These are phyloP conservation scores for Saturnispora serradocipensis DNA, from an alignment of 805 yeast genomes.

Conservation along the genomic window DNA sequence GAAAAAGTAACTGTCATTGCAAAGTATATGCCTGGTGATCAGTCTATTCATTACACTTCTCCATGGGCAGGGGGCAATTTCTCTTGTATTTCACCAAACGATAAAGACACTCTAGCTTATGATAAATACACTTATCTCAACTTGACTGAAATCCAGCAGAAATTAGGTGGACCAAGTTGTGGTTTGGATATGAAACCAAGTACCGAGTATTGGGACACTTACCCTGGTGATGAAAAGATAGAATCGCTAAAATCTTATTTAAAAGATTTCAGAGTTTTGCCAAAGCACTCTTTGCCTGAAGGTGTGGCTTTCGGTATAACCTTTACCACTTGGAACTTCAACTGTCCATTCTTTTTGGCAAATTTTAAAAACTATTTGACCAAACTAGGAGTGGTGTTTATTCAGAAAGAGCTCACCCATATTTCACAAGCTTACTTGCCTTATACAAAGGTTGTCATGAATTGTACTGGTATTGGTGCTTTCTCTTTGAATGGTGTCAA, in stretches of 20 bases:
- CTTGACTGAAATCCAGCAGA: conserved; percentile 33
- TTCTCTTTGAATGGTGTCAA: conserved; percentile 51
- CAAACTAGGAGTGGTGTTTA: conserved; percentile 42
- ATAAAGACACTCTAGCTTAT: conserved; percentile 37
- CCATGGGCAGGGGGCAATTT: conserved; percentile 75
- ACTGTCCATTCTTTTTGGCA: conserved; percentile 53
- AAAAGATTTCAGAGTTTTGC: conserved; percentile 35
- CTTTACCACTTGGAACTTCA: conserved; percentile 60
- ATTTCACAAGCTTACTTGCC: conserved; percentile 43
- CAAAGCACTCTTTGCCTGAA: conserved; percentile 33
- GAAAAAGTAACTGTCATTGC: conserved; percentile 49
- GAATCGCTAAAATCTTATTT: conserved; percentile 40
- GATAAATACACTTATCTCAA: conserved; percentile 52
- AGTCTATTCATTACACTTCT: conserved; percentile 61
- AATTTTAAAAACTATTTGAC: conserved; percentile 38
- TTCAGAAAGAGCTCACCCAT: conserved; percentile 39
- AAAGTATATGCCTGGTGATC: conserved; percentile 69
- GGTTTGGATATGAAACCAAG: conserved; percentile 51
- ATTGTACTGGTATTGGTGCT: conserved; percentile 74
- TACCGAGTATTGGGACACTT: conserved; percentile 49
- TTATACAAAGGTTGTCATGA: conserved; percentile 45
- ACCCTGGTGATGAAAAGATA: conserved; percentile 39
- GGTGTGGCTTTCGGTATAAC: conserved; percentile 50
- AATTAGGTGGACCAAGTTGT: conserved; percentile 40
- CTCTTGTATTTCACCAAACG: conserved; percentile 52